phyloP scores from a whole-genome alignment of 148 eudicot genomes.

The Rheum nobile region DNA sequence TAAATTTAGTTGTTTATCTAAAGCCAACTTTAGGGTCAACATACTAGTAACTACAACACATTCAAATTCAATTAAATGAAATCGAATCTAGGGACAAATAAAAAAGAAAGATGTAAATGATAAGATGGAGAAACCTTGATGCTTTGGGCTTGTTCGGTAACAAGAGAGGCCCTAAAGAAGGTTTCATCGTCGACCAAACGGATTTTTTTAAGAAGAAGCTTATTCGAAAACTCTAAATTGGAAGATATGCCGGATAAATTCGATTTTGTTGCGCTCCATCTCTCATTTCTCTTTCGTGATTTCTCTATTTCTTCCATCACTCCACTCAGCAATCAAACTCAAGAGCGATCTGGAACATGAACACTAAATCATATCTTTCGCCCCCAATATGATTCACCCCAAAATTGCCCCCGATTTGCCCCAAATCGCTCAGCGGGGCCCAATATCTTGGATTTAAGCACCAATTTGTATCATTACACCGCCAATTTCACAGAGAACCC shows the following conservation, averaged over 20 bases:
- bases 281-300: conserved; percentile 35
- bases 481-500: too few species aligned
- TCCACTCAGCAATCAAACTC: too few species aligned
- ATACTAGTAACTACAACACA: not conserved
- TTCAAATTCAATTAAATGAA: not conserved
- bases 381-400: too few species aligned
- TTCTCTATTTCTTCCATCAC: conserved; percentile 32
- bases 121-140: conserved; percentile 48
- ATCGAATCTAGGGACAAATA: not conserved
- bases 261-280: conserved; percentile 68
- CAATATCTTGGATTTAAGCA: too few species aligned
- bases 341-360: too few species aligned
- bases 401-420: too few species aligned
- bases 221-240: conserved; percentile 72
- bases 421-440: too few species aligned
- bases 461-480: too few species aligned
- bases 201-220: conserved; percentile 59
- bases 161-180: conserved; percentile 67
- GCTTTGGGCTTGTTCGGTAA: conserved; percentile 71
- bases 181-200: conserved; percentile 81
- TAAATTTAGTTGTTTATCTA: too few species aligned
- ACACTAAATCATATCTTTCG: too few species aligned
- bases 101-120: not conserved
- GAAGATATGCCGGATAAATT: conserved; percentile 65
- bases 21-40: not conserved